phyloP scores from a whole-genome alignment of 2,329 filamentous ascomycete species.

The Phialocephala subalpina region DNA sequence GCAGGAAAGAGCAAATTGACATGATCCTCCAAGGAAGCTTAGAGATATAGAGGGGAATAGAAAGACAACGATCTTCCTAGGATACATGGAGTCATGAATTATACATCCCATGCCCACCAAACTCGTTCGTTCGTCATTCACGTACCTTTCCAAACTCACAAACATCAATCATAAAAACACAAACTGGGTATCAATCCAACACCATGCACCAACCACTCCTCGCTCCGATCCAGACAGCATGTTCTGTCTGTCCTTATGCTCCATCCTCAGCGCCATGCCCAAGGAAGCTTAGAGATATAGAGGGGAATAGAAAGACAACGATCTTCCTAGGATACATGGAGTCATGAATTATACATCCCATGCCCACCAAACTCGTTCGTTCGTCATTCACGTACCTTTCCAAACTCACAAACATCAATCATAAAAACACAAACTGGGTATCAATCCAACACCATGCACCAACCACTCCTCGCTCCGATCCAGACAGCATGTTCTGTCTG shows the following conservation, averaged over 20 bases:
- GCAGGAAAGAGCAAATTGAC: too few species aligned
- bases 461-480: neutral
- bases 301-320: too few species aligned
- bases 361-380: neutral
- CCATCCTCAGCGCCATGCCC: neutral
- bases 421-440: slow-evolving; percentile 9
- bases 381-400: neutral
- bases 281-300: too few species aligned
- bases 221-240: neutral
- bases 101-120: neutral
- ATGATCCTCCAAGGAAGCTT: too few species aligned
- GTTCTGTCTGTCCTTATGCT: neutral
- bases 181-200: slow-evolving; percentile 11
- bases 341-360: neutral
- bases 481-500: neutral
- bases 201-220: neutral
- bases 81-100: neutral
- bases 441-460: neutral
- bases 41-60: too few species aligned
- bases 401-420: neutral
- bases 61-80: too few species aligned
- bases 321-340: neutral
- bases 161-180: neutral
- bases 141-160: neutral
- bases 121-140: neutral